Base-by-base conservation (phyloP, 768 basidiomycete genomes). In the Sporobolomyces pararoseus region DNA sequence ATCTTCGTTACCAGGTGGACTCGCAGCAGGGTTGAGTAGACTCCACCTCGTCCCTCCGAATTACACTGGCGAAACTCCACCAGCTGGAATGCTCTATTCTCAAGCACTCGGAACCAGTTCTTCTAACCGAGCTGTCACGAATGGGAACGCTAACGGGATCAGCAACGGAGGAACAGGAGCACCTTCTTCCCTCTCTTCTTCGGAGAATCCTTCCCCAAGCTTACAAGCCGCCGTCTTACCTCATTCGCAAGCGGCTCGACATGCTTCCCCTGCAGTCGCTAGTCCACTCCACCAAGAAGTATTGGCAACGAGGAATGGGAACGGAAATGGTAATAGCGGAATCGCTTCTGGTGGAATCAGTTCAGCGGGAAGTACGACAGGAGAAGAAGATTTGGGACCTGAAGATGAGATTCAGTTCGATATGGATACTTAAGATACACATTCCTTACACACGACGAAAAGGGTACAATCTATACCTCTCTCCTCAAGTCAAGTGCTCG, bases 21-120 rank as follows among this genome's bases (percentile, higher is more conserved):
- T 97, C 34, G 93, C 92, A 0, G 90, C 90, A 0, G 93, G 92
- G 0, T 87, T 92, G 77, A 92, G 90, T 34, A 84, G 92, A 66
- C 88, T 97, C 66, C 93, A 97, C 75, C 88, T 92, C 1, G 81
- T 83, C 32, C 83, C 84, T 0, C 79, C 79, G 39, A 63, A 50
- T 21, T 70, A 74, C 53, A 68, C 67, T 47, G 71, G 71, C 25
- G 71, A 73, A 59, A 73, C 71, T 14, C 71, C 71, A 2, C 71
- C 71, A 7, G 25, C 44, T 6, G 23, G 42, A 10, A 47, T 61
- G 59, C 10, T 21, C 12, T 61, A 61, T n/a, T 61, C 59, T 49
- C 59, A 61, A 49, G 59, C 59, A 4, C 46, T 61, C 44, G 59
- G 46, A 9, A 27, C 59, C 10, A 60, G 42, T 60, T 34, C 54